These are phyloP conservation scores for Inosperma sp. DNA, from an alignment of 768 basidiomycete species.

Conservation along the genomic window DNA sequence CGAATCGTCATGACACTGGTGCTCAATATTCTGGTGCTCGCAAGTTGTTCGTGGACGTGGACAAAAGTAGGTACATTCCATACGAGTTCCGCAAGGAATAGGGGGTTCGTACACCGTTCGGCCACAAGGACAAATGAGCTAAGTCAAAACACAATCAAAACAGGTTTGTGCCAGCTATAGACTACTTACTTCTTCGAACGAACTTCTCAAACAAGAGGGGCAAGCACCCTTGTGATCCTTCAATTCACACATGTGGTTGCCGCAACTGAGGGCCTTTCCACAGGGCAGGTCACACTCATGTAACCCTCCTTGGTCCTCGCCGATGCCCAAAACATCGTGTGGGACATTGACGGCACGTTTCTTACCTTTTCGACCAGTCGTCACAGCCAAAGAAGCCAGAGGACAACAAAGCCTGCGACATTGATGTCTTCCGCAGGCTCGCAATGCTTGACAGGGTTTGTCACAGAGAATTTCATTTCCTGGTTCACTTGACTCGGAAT, in stretches of 20 bases:
- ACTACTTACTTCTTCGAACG: slow-evolving; percentile 79
- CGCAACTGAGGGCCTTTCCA: slow-evolving; percentile 66
- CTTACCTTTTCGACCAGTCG: slow-evolving; percentile 54
- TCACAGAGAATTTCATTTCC: slow-evolving; percentile 72
- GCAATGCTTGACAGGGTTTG: slow-evolving; percentile 67
- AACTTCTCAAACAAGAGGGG: slow-evolving; percentile 77
- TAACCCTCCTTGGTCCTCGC: slow-evolving; percentile 59
- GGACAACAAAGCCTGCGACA: slow-evolving; percentile 88
- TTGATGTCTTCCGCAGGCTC: slow-evolving; percentile 83
- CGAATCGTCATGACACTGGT: slow-evolving; percentile 77
- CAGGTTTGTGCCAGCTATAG: background rate
- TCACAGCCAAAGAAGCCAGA: slow-evolving; percentile 55
- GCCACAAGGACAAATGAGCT: slow-evolving; percentile 80
- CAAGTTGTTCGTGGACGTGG: slow-evolving; percentile 62
- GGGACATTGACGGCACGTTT: slow-evolving; percentile 34
- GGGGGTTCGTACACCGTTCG: slow-evolving; percentile 87
- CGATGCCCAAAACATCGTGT: slow-evolving; percentile 30
- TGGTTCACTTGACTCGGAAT: slow-evolving; percentile 29
- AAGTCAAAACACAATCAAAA: slow-evolving; percentile 1
- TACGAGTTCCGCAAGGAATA: slow-evolving; percentile 77
- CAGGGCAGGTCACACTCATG: slow-evolving; percentile 86
- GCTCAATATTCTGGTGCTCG: slow-evolving; percentile 74
- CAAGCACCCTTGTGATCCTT: slow-evolving; percentile 83
- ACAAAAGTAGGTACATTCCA: slow-evolving; percentile 81
- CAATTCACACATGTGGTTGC: slow-evolving; percentile 73